Conservation (phyloP, 2,329 filamentous ascomycete species). For the Fonsecaea monophora region DNA sequence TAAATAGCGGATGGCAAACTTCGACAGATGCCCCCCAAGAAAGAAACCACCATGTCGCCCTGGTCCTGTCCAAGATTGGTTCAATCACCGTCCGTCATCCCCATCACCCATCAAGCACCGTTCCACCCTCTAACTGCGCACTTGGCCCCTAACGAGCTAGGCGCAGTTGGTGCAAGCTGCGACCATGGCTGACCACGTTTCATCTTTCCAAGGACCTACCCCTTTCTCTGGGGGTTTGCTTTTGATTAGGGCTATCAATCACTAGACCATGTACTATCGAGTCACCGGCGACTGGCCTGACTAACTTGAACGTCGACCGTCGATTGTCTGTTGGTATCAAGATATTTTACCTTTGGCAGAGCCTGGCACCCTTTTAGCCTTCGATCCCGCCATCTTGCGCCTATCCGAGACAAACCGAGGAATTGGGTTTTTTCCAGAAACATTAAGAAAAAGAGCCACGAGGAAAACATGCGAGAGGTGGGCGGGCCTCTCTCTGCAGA, state of each 20-base stretch:
- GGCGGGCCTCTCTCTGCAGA: neutral
- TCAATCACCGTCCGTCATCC: conserved; percentile 5
- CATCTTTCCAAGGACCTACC: conserved; percentile 18
- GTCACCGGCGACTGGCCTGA: conserved; percentile 1
- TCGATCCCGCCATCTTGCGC: neutral
- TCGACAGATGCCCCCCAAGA: neutral
- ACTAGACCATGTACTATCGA: neutral
- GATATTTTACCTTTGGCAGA: no score
- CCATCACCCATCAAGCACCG: conserved; percentile 3
- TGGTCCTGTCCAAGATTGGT: neutral
- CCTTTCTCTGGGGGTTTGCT: conserved; percentile 15
- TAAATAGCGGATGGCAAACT: neutral
- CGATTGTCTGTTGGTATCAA: neutral
- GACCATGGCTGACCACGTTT: conserved; percentile 24
- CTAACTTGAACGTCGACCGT: neutral
- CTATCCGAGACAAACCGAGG: neutral
- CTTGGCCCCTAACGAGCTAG: conserved; percentile 8
- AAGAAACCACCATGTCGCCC: neutral
- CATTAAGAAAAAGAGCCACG: conserved; percentile 4
- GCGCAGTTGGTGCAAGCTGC: conserved; percentile 7
- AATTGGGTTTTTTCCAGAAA: conserved; percentile 4
- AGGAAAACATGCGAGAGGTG: conserved; percentile 2
- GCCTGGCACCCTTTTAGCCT: neutral
- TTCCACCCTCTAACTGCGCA: neutral
- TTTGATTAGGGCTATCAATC: neutral